Evolutionary conservation across 768 basidiomycete species (phyloP), one percentile per base, ranked within the genome.

Genomic region (Amanita rimosa): DNA sequence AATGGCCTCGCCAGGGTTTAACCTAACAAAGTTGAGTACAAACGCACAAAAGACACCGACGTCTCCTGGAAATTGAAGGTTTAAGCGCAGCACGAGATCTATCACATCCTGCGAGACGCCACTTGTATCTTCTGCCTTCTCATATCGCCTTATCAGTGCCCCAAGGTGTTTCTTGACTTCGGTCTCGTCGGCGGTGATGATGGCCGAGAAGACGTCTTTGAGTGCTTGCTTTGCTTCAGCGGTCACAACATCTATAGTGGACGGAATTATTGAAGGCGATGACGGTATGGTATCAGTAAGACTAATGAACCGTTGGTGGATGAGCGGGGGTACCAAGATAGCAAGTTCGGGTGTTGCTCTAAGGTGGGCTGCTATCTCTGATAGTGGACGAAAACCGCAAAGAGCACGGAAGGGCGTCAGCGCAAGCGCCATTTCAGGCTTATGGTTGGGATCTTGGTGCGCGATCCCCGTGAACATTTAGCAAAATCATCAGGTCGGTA

Each of bases 341-440:
- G 76, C 67, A 45, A 98, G 72, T 61, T 99, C 95, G 38, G 88
- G 85, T 1, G 88, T 83, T 38, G 64, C 60, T 31, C 64, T 58
- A 53, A 99, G 74, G 66, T 79, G 76, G 14, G 68, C 62, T 14
- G 82, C 80, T 61, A 99, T 88, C 42, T 75, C 66, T 1, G 70
- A 58, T 1, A 92, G 76, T 4, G 95, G 95, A 14, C 85, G 77
- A 69, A 98, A 99, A 37, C 95, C 95, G 61, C 94, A 95, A 58
- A 98, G 71, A 1, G 88, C 96, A 34, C 71, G 71, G 71, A 98
- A 98, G 11, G 83, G 79, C 0, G 94, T 94, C 52, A 99, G 66
- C 0, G 96, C 96, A 33, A 99, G 74, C n/a, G 94, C 92, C 90
- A 99, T 95, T 63, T 99, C 96, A 2, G 96, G 96, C 65, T 99